A percentile compares a stretch with the other conserved stretches of the same genome.
These are phyloP conservation scores for Cercospora sesami DNA, from an alignment of 2,329 filamentous ascomycete species.

Conservation along the genomic window DNA sequence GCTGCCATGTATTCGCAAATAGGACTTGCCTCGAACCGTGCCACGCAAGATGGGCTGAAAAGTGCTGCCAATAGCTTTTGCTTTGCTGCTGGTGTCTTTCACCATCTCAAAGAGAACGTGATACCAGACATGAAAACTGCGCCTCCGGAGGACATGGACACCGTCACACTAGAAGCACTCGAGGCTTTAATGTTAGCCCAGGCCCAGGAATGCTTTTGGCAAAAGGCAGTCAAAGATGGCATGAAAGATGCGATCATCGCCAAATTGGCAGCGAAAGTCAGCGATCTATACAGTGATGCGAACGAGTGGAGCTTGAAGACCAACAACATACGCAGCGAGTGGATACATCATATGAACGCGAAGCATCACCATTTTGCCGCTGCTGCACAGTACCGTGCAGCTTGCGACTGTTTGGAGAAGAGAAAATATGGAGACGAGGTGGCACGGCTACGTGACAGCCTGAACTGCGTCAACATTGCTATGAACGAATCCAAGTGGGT, in stretches of 20 bases:
- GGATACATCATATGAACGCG: slow-evolving; percentile 96
- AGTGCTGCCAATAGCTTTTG: slow-evolving; percentile 87
- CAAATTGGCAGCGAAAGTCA: slow-evolving; percentile 85
- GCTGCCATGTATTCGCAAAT: slow-evolving; percentile 92
- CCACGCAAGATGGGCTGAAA: slow-evolving; percentile 79
- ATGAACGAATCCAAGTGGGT: slow-evolving; percentile 81
- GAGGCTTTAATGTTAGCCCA: slow-evolving; percentile 84
- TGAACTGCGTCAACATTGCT: slow-evolving; percentile 80
- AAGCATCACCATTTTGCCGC: slow-evolving; percentile 98
- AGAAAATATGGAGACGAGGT: slow-evolving; percentile 94
- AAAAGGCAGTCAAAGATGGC: slow-evolving; percentile 90
- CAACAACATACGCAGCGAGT: slow-evolving; percentile 84
- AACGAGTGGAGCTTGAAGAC: slow-evolving; percentile 86
- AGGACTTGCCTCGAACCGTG: slow-evolving; percentile 75
- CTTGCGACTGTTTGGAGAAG: slow-evolving; percentile 90
- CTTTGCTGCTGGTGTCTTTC: slow-evolving; percentile 78
- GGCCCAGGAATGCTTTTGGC: slow-evolving; percentile 97
- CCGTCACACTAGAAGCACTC: slow-evolving; percentile 78
- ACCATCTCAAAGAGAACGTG: slow-evolving; percentile 72
- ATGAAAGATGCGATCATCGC: slow-evolving; percentile 92
- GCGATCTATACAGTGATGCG: slow-evolving; percentile 82
- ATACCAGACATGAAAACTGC: slow-evolving; percentile 75
- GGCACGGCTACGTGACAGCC: slow-evolving; percentile 76
- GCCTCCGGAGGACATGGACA: slow-evolving; percentile 94
- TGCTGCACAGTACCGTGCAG: slow-evolving; percentile 88